Evolutionary conservation across 2,329 filamentous ascomycete genomes (phyloP), one percentile per base, ranked within the genome.

Genomic region (Coniochaeta sp.): DNA sequence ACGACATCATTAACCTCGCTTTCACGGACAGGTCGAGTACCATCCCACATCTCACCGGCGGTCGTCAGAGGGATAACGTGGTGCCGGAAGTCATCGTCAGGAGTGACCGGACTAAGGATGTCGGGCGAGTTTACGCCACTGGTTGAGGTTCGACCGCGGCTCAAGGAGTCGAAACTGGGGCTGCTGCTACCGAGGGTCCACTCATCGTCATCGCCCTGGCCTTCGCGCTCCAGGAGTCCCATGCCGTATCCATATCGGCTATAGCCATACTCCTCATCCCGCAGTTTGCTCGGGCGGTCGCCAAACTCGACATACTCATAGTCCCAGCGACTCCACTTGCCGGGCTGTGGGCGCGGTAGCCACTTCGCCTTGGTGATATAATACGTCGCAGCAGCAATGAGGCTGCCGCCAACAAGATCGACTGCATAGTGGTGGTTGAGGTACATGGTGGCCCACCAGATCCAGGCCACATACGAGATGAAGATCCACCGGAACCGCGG

Each of bases 371-470:
- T 90, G 60, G 89, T 85, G 63, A 91, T 85, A 76, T 93, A 96
- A 80, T 91, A 98, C 61, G 89, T 86, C 58, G 89, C 79, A 14
- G 88, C 88, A 26, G 91, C 89, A 62, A 91, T 80, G 62, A 96
- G 79, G 71, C 89, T 91, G 66, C 93, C 93, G 38, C 78, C 91
- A 28, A 97, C 91, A 58, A 98, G 81, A 73, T 98, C 93, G 44
- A 98, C 89, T 34, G 93, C 93, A 72, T 98, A 98, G 77, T 98
- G 93, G 76, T 98, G 93, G 69, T 91, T 96, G 58, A 98, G 84
- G 72, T 98, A 97, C 91, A 98, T 96, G 67, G 93, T 98, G 14
- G 93, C 90, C 92, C 93, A 98, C 90, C 92, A 97, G 69, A 97
- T 87, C 93, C 93, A 97, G 71, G 89, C 83, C 52, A 89, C 89